Evolutionary conservation across 1,284 basidiomycete genomes (phyloP).

Genomic region (Erythrobasidium hasegawianum): DNA sequence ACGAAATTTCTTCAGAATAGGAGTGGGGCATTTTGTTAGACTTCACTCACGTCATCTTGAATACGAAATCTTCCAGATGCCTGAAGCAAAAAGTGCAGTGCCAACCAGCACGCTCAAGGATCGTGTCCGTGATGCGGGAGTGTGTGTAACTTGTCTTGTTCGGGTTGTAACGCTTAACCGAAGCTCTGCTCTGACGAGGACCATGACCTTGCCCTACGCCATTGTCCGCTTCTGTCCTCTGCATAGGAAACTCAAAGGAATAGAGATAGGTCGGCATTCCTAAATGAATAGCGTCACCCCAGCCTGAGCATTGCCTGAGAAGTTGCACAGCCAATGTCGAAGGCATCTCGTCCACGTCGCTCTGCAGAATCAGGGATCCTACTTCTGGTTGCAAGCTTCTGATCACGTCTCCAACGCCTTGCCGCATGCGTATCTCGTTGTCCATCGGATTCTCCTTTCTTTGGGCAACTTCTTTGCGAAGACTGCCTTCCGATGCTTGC

Average conservation of each 20-base stretch:
- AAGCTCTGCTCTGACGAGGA: conserved; percentile 38
- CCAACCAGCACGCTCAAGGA: conserved; percentile 61
- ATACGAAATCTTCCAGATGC: conserved; percentile 58
- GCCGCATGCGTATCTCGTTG: conserved; percentile 24
- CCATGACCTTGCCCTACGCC: conserved; percentile 34
- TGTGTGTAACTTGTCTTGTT: conserved; percentile 55
- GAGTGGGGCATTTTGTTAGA: not conserved
- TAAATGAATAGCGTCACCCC: conserved; percentile 59
- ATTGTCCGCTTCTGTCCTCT: conserved; percentile 19
- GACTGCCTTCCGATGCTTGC: not conserved
- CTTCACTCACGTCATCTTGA: conserved; percentile 56
- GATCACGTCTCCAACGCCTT: conserved; percentile 15
- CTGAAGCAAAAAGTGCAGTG: conserved; percentile 59
- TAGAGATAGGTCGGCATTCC: conserved; percentile 64
- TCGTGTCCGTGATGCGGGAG: conserved; percentile 56
- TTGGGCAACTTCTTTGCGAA: not conserved
- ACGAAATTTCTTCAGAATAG: not conserved
- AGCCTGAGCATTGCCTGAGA: conserved; percentile 58
- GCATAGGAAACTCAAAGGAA: conserved; percentile 58
- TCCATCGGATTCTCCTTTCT: conserved; percentile 21
- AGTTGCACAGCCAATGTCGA: conserved; percentile 58
- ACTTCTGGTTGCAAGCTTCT: not conserved
- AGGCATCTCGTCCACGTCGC: conserved; percentile 68
- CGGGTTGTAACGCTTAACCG: conserved; percentile 27
- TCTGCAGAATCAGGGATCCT: conserved; percentile 56